Percentiles rank a stretch among this genome's conserved stretches.
These are phyloP conservation scores for Pyricularia pennisetigena DNA, from an alignment of 2,329 filamentous ascomycete genomes.

Conservation along the genomic window DNA sequence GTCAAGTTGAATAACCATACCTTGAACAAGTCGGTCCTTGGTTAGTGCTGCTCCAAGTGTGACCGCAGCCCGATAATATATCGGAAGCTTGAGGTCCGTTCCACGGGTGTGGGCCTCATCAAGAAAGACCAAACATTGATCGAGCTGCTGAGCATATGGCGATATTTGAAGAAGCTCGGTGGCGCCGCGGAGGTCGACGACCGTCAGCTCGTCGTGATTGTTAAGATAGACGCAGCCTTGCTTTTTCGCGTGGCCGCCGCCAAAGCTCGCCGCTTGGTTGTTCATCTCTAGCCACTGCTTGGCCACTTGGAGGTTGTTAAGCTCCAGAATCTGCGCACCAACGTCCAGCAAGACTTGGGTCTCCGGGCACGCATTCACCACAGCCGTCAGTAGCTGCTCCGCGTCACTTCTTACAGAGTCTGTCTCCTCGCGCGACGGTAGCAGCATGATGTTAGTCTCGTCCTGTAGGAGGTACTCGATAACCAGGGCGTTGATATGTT, in stretches of 20 bases:
- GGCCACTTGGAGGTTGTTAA: constrained; percentile 47
- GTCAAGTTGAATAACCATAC: constrained; percentile 20
- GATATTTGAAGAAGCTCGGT: constrained; percentile 46
- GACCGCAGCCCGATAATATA: constrained; percentile 50
- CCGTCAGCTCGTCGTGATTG: constrained; percentile 40
- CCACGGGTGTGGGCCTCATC: constrained; percentile 64
- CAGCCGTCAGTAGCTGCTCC: constrained; percentile 31
- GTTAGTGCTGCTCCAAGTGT: constrained; percentile 55
- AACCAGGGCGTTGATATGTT: constrained; percentile 59
- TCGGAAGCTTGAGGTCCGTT: constrained; percentile 55
- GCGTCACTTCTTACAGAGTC: constrained; percentile 41
- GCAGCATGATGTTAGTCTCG: constrained; percentile 34
- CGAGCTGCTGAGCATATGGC: constrained; percentile 44
- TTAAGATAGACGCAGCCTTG: constrained; percentile 49
- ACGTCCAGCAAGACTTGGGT: constrained; percentile 59
- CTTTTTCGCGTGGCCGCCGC: constrained; percentile 26
- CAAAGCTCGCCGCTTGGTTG: constrained; percentile 4
- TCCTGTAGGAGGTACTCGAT: constrained; percentile 45
- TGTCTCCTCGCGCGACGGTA: constrained; percentile 34
- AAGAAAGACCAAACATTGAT: constrained; percentile 54
- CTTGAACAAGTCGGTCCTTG: constrained; percentile 62
- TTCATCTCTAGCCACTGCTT: constrained; percentile 36
- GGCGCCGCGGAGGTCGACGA: constrained; percentile 36
- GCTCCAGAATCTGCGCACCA: constrained; percentile 59
- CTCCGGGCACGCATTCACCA: constrained; percentile 25